These are phyloP conservation scores for Sphagnum fallax DNA, from an alignment of 228 moss, liverwort and hornwort genomes.

Conservation along the genomic window DNA sequence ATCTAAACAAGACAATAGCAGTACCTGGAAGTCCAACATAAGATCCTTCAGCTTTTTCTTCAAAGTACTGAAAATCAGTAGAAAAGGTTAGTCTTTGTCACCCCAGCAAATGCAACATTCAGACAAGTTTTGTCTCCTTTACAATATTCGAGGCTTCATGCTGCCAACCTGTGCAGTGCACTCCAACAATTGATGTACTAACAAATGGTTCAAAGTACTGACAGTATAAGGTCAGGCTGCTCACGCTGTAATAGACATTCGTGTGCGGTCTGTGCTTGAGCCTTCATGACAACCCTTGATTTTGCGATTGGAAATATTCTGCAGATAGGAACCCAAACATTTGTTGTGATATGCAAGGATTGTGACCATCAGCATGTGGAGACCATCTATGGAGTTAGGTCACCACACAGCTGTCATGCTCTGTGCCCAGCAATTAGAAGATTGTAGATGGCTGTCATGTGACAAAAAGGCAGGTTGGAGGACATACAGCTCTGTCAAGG, in stretches of 20 bases:
- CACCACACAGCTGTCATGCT: too few relatives aligned
- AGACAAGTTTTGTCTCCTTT: background rate
- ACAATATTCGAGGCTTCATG: too few relatives aligned
- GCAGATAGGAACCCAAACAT: constrained; percentile 1
- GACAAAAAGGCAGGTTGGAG: too few relatives aligned
- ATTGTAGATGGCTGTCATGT: too few relatives aligned
- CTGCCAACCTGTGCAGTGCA: too few relatives aligned
- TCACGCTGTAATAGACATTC: constrained; percentile 90
- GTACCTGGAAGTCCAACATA: constrained; percentile 81
- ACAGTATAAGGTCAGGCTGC: background rate
- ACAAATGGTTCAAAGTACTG: too few relatives aligned
- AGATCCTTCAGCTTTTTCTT: constrained; percentile 93
- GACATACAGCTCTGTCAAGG: constrained; percentile 68
- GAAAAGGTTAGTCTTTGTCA: background rate
- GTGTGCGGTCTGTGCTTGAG: constrained; percentile 76
- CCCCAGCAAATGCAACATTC: background rate
- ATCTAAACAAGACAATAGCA: too few relatives aligned
- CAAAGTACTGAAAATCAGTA: constrained; percentile 48
- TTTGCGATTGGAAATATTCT: constrained; percentile 77
- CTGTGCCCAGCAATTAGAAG: too few relatives aligned
- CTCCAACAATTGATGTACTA: too few relatives aligned
- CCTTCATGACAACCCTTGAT: constrained; percentile 76
- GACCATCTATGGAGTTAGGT: too few relatives aligned
- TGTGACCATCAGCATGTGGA: too few relatives aligned
- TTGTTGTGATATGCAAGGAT: too few relatives aligned